Evolutionary conservation across 1,284 basidiomycete species (phyloP).

Genomic region (Microbotryomycetes sp.): DNA sequence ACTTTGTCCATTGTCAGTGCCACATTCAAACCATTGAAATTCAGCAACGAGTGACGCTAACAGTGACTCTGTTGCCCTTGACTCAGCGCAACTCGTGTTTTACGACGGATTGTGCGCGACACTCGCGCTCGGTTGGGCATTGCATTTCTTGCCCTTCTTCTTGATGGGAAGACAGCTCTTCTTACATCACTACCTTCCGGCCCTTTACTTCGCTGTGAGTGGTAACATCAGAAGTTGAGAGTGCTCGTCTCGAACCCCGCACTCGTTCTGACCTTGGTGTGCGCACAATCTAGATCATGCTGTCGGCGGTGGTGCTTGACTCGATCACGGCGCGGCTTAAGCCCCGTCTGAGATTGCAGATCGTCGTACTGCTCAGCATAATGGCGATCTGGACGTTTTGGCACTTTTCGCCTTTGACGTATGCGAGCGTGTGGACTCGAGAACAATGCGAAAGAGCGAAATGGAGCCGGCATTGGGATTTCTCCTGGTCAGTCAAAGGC

Average conservation of each 20-base stretch:
- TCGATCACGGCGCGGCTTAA: slow-evolving; percentile 69
- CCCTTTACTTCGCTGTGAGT: slow-evolving; percentile 72
- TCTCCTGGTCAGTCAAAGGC: slow-evolving; percentile 67
- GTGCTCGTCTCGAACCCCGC: background rate
- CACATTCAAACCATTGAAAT: background rate
- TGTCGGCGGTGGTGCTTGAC: slow-evolving; percentile 75
- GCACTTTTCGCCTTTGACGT: slow-evolving; percentile 74
- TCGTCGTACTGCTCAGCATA: slow-evolving; percentile 58
- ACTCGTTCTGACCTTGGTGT: background rate
- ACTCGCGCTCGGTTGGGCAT: slow-evolving; percentile 83
- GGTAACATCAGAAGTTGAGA: no score
- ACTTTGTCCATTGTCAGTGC: slow-evolving; percentile 78
- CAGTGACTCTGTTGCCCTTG: background rate
- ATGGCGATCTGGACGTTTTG: slow-evolving; percentile 71
- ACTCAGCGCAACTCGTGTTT: slow-evolving; percentile 72
- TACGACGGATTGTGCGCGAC: slow-evolving; percentile 88
- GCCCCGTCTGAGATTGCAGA: slow-evolving; percentile 68
- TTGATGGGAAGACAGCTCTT: slow-evolving; percentile 94
- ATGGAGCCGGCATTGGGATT: slow-evolving; percentile 93
- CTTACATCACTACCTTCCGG: slow-evolving; percentile 94
- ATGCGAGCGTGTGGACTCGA: slow-evolving; percentile 83
- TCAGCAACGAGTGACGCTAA: background rate
- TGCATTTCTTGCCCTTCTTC: slow-evolving; percentile 96
- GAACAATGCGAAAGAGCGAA: slow-evolving; percentile 66
- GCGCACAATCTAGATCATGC: slow-evolving; percentile 52